phyloP scores from a whole-genome alignment of 1,284 basidiomycete genomes.

The Ustilago shanxiensis region DNA sequence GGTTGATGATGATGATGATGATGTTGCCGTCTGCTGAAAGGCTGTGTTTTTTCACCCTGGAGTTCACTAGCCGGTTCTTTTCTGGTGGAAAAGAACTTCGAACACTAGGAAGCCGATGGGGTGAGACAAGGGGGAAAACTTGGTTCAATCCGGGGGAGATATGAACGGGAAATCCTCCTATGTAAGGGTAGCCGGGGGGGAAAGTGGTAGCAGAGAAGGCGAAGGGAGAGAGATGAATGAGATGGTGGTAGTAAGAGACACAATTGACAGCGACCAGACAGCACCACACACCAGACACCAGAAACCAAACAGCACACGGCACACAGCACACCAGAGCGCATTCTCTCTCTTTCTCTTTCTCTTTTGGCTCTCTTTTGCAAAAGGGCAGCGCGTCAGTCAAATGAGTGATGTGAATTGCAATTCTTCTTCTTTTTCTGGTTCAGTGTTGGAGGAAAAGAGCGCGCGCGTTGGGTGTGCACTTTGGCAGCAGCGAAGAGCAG shows the following conservation, averaged over 20 bases:
- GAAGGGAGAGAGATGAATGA: neutral
- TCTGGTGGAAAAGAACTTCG: constrained; percentile 25
- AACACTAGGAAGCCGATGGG: constrained; percentile 53
- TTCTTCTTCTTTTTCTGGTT: neutral
- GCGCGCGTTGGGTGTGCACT: constrained; percentile 1
- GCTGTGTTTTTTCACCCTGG: constrained; percentile 38
- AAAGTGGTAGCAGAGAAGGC: constrained; percentile 53
- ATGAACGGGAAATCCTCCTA: constrained; percentile 44
- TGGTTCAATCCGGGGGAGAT: constrained; percentile 17
- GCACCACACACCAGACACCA: too few species aligned
- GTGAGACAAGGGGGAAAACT: constrained; percentile 48
- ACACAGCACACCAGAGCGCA: too few species aligned
- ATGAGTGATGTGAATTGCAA: neutral
- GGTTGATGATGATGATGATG: neutral
- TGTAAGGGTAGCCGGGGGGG: constrained; percentile 7
- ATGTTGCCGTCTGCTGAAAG: constrained; percentile 46
- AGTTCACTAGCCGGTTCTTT: constrained; percentile 50
- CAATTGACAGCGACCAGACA: constrained; percentile 6
- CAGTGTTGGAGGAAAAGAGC: neutral
- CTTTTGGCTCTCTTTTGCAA: too few species aligned
- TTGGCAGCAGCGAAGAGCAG: neutral
- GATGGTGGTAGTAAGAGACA: constrained; percentile 39
- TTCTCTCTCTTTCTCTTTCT: neutral
- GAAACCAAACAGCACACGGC: too few species aligned
- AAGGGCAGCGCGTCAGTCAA: neutral